These are phyloP conservation scores for Penicillium sp. DNA, from an alignment of 2,329 filamentous ascomycete species.

Conservation along the genomic window DNA sequence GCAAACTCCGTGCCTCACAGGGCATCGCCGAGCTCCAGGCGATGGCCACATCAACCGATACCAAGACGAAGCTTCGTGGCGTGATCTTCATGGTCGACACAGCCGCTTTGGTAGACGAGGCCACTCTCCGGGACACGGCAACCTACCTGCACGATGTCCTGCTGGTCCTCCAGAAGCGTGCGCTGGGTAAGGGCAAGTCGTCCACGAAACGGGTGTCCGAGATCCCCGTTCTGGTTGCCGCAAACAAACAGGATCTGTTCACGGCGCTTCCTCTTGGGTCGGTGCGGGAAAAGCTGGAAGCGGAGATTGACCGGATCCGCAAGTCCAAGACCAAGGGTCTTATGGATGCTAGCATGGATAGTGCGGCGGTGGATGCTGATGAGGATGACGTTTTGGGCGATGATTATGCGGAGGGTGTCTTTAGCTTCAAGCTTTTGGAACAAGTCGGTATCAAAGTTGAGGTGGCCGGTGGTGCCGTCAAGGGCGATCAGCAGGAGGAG, in stretches of 20 bases:
- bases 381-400: conserved; percentile 78
- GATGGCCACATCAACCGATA: conserved; percentile 35
- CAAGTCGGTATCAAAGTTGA: conserved; percentile 80
- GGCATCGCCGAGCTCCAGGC: conserved; percentile 42
- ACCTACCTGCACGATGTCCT: conserved; percentile 87
- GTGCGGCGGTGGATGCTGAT: conserved; percentile 60
- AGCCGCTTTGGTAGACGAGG: conserved; percentile 57
- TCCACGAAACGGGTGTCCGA: conserved; percentile 58
- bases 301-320: conserved; percentile 77
- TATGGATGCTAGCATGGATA: conserved; percentile 73
- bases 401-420: conserved; percentile 73
- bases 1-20: conserved; percentile 76
- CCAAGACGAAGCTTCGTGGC: conserved; percentile 58
- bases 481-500: conserved; percentile 57
- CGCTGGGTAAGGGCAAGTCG: conserved; percentile 55
- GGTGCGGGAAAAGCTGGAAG: conserved; percentile 74
- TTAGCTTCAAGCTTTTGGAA: conserved; percentile 78
- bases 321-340: conserved; percentile 76
- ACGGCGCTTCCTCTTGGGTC: conserved; percentile 80
- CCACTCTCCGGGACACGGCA: conserved; percentile 68
- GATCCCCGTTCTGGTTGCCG: conserved; percentile 78
- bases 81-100: conserved; percentile 91
- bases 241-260: conserved; percentile 95
- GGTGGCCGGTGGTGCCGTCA: conserved; percentile 66
- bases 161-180: conserved; percentile 75